Evolutionary conservation across 1,139 yeast species (phyloP).

Genomic region (Blastobotrys raffinosifermentans): DNA sequence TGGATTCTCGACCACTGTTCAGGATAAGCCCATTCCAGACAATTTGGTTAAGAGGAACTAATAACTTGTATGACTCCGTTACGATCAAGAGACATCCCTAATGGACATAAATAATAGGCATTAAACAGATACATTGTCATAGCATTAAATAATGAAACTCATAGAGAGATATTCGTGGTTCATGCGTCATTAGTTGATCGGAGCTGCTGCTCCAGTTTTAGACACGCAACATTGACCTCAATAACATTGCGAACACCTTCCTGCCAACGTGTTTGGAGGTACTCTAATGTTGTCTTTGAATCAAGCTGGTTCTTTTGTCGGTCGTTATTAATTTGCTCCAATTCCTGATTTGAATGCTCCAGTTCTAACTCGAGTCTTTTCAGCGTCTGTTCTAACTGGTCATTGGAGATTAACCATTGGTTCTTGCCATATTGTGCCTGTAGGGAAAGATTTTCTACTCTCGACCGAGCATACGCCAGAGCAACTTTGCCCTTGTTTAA

Average conservation of each 20-base stretch:
- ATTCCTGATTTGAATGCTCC: constrained; percentile 13
- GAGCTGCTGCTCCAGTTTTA: constrained; percentile 21
- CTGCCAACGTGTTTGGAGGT: constrained; percentile 26
- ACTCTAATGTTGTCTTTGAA: constrained; percentile 22
- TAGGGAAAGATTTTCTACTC: constrained; percentile 27
- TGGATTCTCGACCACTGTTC: background rate
- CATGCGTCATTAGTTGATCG: too few species aligned
- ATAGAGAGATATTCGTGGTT: too few species aligned
- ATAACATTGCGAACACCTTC: constrained; percentile 22
- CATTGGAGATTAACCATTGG: constrained; percentile 33
- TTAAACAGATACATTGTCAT: too few species aligned
- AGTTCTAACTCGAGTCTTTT: constrained; percentile 20
- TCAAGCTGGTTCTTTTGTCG: constrained; percentile 23
- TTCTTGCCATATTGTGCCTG: constrained; percentile 28
- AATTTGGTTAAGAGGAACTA: background rate
- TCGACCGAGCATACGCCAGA: constrained; percentile 25
- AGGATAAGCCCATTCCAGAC: background rate
- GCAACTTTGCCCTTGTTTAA: constrained; percentile 23
- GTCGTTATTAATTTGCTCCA: constrained; percentile 21
- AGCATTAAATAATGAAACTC: too few species aligned
- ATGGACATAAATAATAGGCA: background rate
- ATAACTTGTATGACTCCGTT: background rate
- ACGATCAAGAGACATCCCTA: background rate
- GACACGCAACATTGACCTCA: constrained; percentile 27
- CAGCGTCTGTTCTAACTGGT: constrained; percentile 24